Evolutionary conservation across 2,329 filamentous ascomycete genomes (phyloP).

Genomic region (Proliferodiscus dingleyae): DNA sequence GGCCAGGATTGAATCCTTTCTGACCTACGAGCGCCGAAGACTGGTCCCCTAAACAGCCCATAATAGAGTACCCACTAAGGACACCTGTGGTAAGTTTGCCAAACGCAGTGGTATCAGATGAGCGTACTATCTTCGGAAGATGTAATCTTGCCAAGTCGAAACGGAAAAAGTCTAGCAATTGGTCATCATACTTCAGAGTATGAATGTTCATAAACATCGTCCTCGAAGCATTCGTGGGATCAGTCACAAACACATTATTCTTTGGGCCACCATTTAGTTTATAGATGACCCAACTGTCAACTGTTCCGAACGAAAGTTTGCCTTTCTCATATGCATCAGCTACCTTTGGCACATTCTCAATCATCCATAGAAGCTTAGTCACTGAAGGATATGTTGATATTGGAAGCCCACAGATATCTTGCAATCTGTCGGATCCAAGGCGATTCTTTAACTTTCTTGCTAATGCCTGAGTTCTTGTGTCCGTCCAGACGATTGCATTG

Average conservation of each 20-base stretch:
- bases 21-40: conserved; percentile 77
- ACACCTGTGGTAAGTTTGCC: conserved; percentile 61
- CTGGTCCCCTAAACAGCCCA: conserved; percentile 75
- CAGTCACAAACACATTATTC: conserved; percentile 68
- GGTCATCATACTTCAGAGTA: conserved; percentile 74
- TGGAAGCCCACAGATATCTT: conserved; percentile 71
- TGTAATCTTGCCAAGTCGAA: conserved; percentile 55
- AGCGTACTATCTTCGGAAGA: conserved; percentile 79
- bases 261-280: conserved; percentile 70
- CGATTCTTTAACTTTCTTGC: conserved; percentile 71
- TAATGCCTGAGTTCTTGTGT: conserved; percentile 68
- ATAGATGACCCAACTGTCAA: conserved; percentile 86
- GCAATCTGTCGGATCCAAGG: conserved; percentile 63
- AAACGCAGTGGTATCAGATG: conserved; percentile 68
- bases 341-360: conserved; percentile 66
- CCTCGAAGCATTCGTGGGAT: conserved; percentile 80
- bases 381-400: conserved; percentile 85
- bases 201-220: conserved; percentile 94
- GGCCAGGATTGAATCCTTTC: conserved; percentile 74
- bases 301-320: conserved; percentile 75
- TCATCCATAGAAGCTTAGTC: conserved; percentile 79
- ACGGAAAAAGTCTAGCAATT: conserved; percentile 72
- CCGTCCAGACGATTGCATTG: conserved; percentile 87
- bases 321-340: conserved; percentile 71
- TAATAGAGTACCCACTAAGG: conserved; percentile 65